A percentile compares a stretch with the other conserved stretches of the same genome.
Conservation (phyloP, 352 stramenopile species). For the Globisporangium splendens region DNA sequence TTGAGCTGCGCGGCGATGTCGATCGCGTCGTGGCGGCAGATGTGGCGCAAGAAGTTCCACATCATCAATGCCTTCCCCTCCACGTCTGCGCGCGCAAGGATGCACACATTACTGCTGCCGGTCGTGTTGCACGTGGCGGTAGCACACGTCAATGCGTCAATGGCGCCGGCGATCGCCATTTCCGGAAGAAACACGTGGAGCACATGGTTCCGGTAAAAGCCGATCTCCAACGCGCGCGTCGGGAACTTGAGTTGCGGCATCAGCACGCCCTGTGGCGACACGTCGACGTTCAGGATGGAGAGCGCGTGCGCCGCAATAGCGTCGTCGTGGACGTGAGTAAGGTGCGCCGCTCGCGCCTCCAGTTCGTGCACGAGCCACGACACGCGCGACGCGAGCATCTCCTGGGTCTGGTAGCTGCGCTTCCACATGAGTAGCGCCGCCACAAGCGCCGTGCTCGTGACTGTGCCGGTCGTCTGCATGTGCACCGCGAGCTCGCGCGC, state of each 20-base stretch:
- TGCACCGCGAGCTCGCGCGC: slow-evolving; percentile 51
- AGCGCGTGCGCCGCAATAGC: slow-evolving; percentile 59
- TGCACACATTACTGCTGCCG: slow-evolving; percentile 3
- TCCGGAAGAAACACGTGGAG: slow-evolving; percentile 78
- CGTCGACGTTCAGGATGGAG: slow-evolving; percentile 50
- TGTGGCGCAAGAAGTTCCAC: slow-evolving; percentile 62
- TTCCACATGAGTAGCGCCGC: slow-evolving; percentile 79
- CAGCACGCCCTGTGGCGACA: slow-evolving; percentile 36
- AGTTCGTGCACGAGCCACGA: slow-evolving; percentile 61
- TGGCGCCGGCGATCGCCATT: slow-evolving; percentile 59
- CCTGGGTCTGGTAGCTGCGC: slow-evolving; percentile 47
- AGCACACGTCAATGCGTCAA: slow-evolving; percentile 38
- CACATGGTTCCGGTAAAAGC: slow-evolving; percentile 86
- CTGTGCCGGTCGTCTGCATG: slow-evolving; percentile 74
- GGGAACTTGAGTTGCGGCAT: slow-evolving; percentile 52
- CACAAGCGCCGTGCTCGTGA: slow-evolving; percentile 73
- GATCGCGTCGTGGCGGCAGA: slow-evolving; percentile 56
- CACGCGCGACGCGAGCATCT: slow-evolving; percentile 52
- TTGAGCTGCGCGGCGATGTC: slow-evolving; percentile 37
- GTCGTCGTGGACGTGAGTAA: slow-evolving; percentile 57
- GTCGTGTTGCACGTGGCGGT: neutral
- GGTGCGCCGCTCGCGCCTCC: slow-evolving; percentile 34
- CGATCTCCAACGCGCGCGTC: slow-evolving; percentile 64
- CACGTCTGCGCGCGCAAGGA: slow-evolving; percentile 26
- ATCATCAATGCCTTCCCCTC: slow-evolving; percentile 42